These are phyloP conservation scores for Xylariaceae sp. DNA, from an alignment of 2,329 filamentous ascomycete species.

Conservation along the genomic window DNA sequence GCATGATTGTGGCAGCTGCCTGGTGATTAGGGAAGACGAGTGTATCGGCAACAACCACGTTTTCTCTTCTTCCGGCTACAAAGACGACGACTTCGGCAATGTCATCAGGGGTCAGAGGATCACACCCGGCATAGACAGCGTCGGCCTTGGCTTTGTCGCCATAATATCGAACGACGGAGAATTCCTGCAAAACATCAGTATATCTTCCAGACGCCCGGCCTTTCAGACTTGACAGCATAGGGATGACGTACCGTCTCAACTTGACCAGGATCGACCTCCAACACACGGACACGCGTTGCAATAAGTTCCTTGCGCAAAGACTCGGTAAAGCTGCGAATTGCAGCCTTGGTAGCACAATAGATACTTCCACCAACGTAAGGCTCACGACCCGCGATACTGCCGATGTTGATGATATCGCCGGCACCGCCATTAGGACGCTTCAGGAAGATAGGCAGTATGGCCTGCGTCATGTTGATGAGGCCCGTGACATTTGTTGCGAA, in stretches of 20 bases:
- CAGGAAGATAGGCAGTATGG: conserved; percentile 79
- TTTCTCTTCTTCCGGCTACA: conserved; percentile 71
- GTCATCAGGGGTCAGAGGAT: conserved; percentile 73
- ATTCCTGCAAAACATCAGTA: conserved; percentile 46
- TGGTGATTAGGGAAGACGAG: conserved; percentile 76
- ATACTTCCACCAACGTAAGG: conserved; percentile 71
- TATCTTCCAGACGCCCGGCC: neutral
- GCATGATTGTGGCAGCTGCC: conserved; percentile 38
- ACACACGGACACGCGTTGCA: conserved; percentile 65
- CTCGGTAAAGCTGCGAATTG: conserved; percentile 70
- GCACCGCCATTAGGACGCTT: conserved; percentile 69
- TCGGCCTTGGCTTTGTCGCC: conserved; percentile 77
- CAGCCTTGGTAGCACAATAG: conserved; percentile 78
- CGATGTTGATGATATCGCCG: conserved; percentile 92
- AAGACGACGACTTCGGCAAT: conserved; percentile 79
- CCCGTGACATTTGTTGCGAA: conserved; percentile 92
- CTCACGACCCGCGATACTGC: conserved; percentile 60
- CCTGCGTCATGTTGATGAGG: conserved; percentile 95
- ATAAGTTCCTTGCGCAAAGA: conserved; percentile 69
- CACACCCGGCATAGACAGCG: conserved; percentile 56
- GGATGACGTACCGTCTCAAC: conserved; percentile 59
- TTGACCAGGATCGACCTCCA: conserved; percentile 75
- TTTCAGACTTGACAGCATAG: neutral
- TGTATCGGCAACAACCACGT: conserved; percentile 77
- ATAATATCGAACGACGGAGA: conserved; percentile 72